Evolutionary conservation across 352 stramenopile species (phyloP).

Genomic region (Globisporangium abappressorium): DNA sequence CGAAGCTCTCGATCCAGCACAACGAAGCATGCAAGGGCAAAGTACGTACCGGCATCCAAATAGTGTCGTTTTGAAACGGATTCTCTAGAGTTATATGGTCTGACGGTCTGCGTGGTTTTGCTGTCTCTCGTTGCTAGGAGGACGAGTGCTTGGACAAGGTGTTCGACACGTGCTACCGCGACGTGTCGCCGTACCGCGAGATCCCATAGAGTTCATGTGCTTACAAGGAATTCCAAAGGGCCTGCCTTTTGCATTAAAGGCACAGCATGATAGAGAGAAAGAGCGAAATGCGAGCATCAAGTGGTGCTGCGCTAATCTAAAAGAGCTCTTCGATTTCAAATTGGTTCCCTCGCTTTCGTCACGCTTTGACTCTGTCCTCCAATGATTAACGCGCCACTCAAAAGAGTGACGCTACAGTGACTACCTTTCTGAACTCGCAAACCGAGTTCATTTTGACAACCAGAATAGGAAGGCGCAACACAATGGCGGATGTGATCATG

Average conservation of each 20-base stretch:
- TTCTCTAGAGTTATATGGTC: not conserved
- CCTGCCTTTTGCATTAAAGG: not conserved
- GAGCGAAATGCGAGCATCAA: not conserved
- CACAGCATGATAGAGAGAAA: slow-evolving; percentile 4
- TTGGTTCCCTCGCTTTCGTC: slow-evolving; percentile 2
- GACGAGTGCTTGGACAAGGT: slow-evolving; percentile 85
- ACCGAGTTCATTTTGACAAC: not conserved
- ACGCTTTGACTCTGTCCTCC: slow-evolving; percentile 7
- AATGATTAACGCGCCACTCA: not conserved
- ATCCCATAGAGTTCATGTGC: slow-evolving; percentile 50
- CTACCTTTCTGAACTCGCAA: not conserved
- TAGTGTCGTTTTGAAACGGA: not conserved
- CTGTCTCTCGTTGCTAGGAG: slow-evolving; percentile 32
- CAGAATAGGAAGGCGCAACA: not conserved
- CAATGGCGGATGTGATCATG: slow-evolving; percentile 12
- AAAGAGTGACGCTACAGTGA: slow-evolving; percentile 9
- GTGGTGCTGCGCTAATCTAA: not conserved
- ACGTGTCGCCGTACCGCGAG: slow-evolving; percentile 78
- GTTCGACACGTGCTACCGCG: slow-evolving; percentile 83
- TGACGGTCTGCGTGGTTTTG: not conserved
- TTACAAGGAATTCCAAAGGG: not conserved
- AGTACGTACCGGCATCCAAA: slow-evolving; percentile 24
- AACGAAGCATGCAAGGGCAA: slow-evolving; percentile 77
- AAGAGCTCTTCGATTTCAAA: slow-evolving; percentile 1
- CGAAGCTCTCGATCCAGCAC: slow-evolving; percentile 79